These are phyloP conservation scores for Kwoniella shandongensis DNA, from an alignment of 768 basidiomycete genomes.

Conservation along the genomic window DNA sequence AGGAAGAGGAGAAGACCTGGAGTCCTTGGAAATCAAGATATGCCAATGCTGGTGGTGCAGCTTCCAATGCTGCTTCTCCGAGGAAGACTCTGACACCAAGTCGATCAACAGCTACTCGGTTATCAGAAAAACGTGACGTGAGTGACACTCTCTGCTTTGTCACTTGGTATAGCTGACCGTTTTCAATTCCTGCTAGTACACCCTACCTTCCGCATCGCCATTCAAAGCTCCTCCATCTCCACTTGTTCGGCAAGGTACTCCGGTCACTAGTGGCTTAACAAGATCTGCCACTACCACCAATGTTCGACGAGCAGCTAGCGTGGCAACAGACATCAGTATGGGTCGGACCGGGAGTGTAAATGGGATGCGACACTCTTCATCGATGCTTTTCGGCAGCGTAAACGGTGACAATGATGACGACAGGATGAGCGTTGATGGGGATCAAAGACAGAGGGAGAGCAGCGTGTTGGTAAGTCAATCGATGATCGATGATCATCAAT, in stretches of 20 bases:
- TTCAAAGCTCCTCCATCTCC: constrained; percentile 38
- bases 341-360: constrained; percentile 18
- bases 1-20: constrained; percentile 17
- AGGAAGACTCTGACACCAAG: constrained; percentile 20
- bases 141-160: constrained; percentile 2
- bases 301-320: constrained; percentile 28
- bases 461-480: constrained; percentile 35
- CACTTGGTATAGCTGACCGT: not conserved
- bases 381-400: constrained; percentile 33
- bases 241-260: constrained; percentile 17
- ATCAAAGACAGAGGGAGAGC: constrained; percentile 23
- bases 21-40: constrained; percentile 28
- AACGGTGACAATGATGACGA: constrained; percentile 25
- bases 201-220: constrained; percentile 36
- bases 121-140: constrained; percentile 19
- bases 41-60: constrained; percentile 14
- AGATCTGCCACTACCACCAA: constrained; percentile 38
- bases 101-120: constrained; percentile 9
- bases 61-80: constrained; percentile 9
- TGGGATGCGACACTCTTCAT: constrained; percentile 19
- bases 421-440: constrained; percentile 39
- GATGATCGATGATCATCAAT: constrained; percentile 3
- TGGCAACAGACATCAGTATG: constrained; percentile 38
- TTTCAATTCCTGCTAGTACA: no score
- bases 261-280: constrained; percentile 19